Percentiles rank a stretch among this genome's conserved stretches.
These are phyloP conservation scores for Ophiostoma perfectum DNA, from an alignment of 2,329 filamentous ascomycete genomes.

Conservation along the genomic window DNA sequence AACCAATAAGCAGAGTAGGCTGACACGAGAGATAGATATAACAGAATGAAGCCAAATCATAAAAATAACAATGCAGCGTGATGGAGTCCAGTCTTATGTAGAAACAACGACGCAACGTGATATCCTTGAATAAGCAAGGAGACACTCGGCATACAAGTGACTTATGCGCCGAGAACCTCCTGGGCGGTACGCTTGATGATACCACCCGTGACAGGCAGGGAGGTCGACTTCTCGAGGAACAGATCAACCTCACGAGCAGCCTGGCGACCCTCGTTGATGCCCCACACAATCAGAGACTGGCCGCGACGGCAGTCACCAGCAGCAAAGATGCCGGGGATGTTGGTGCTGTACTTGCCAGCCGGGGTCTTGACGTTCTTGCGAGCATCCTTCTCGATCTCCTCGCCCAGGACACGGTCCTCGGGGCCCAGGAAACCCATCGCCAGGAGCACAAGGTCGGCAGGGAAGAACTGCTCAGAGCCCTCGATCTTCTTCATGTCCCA, in stretches of 20 bases:
- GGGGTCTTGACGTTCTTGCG: constrained; percentile 96
- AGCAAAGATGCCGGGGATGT: constrained; percentile 81
- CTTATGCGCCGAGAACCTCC: constrained; percentile 21
- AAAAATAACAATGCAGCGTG: neutral
- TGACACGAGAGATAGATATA: neutral
- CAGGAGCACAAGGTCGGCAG: constrained; percentile 84
- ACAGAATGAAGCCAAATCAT: neutral
- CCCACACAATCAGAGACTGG: constrained; percentile 47
- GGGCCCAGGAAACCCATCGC: constrained; percentile 98
- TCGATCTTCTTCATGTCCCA: constrained; percentile 99
- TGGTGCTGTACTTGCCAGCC: constrained; percentile 81
- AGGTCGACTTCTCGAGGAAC: constrained; percentile 52
- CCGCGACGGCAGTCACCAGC: constrained; percentile 93
- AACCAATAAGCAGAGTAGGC: constrained; percentile 1
- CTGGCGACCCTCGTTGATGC: constrained; percentile 95
- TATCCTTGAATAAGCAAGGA: no score
- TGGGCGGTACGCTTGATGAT: constrained; percentile 75
- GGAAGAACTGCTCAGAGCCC: constrained; percentile 91
- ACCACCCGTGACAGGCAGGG: constrained; percentile 79
- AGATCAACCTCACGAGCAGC: constrained; percentile 87
- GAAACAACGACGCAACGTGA: neutral
- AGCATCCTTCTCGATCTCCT: constrained; percentile 83
- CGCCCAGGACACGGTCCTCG: constrained; percentile 79
- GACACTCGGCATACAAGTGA: neutral
- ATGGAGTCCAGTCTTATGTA: neutral